These are phyloP conservation scores for Phialemoniopsis sp. DNA, from an alignment of 2,329 filamentous ascomycete genomes.

Conservation along the genomic window DNA sequence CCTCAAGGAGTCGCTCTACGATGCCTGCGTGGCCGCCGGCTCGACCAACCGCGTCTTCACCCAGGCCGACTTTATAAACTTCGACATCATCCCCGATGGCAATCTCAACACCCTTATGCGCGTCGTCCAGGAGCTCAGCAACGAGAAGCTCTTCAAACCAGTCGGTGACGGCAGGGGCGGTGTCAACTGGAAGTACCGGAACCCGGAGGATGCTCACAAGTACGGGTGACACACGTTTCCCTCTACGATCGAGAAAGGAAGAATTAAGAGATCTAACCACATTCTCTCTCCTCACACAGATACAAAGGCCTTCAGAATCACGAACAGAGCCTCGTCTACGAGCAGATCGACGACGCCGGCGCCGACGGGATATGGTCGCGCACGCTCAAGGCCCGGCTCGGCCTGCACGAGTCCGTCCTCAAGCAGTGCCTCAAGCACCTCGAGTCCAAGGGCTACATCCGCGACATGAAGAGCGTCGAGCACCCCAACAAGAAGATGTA, in stretches of 20 bases:
- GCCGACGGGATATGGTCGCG: constrained; percentile 89
- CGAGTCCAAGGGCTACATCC: constrained; percentile 77
- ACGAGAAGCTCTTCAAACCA: constrained; percentile 56
- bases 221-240: no score
- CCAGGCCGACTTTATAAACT: constrained; percentile 53
- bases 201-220: constrained; percentile 58
- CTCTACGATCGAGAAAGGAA: no score
- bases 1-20: constrained; percentile 54
- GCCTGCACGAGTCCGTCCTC: constrained; percentile 79
- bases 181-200: constrained; percentile 55
- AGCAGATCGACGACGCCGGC: constrained; percentile 80
- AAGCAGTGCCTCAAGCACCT: constrained; percentile 81
- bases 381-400: constrained; percentile 73
- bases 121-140: constrained; percentile 52
- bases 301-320: constrained; percentile 60
- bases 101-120: constrained; percentile 50
- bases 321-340: constrained; percentile 81
- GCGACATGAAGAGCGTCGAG: constrained; percentile 87
- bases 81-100: constrained; percentile 53
- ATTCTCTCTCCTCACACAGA: constrained; percentile 25
- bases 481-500: constrained; percentile 92
- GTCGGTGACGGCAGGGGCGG: constrained; percentile 36
- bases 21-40: constrained; percentile 46
- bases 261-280: no score
- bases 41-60: constrained; percentile 46